A percentile compares a stretch with the other conserved stretches of the same genome.
phyloP scores from a whole-genome alignment of 805 yeast genomes.

The Lipomyces chichibuensis region DNA sequence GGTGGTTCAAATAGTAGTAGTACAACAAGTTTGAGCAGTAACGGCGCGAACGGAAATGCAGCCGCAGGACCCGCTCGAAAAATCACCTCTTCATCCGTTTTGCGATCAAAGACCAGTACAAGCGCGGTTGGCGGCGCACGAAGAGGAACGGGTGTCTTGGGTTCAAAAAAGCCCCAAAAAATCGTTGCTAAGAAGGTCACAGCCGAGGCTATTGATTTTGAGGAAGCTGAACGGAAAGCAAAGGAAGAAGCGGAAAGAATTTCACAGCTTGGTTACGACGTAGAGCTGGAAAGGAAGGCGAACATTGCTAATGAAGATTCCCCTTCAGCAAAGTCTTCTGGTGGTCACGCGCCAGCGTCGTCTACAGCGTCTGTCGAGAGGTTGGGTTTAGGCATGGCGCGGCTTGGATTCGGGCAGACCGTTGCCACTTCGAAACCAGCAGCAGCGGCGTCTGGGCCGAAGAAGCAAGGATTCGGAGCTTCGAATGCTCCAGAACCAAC shows the following conservation, averaged over 20 bases:
- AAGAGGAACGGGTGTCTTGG: conserved; percentile 39
- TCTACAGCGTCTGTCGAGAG: conserved; percentile 22
- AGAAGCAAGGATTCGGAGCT: conserved; percentile 49
- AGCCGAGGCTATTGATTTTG: conserved; percentile 61
- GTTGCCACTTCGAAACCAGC: conserved; percentile 55
- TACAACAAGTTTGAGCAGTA: not conserved
- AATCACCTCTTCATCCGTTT: conserved; percentile 54
- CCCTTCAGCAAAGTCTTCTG: conserved; percentile 10
- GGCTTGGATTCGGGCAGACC: conserved; percentile 88
- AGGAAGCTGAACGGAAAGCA: conserved; percentile 75
- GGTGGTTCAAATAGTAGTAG: conserved; percentile 3
- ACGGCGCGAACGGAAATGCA: conserved; percentile 37
- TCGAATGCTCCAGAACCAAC: conserved; percentile 46
- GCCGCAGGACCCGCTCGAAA: conserved; percentile 39
- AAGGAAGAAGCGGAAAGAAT: conserved; percentile 75
- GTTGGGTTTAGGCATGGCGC: conserved; percentile 53
- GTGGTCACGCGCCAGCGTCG: conserved; percentile 16
- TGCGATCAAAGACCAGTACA: conserved; percentile 32
- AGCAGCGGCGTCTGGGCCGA: conserved; percentile 38
- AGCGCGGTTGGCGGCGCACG: conserved; percentile 26
- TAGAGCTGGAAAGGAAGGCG: conserved; percentile 37
- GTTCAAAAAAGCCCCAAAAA: conserved; percentile 42
- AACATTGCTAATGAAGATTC: conserved; percentile 3
- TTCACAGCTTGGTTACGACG: conserved; percentile 51
- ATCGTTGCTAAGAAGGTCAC: conserved; percentile 43